Percentiles rank a stretch among this genome's conserved stretches.
Evolutionary conservation across 2,329 filamentous ascomycete species (phyloP).

Genomic region (Hypocreales sp.): DNA sequence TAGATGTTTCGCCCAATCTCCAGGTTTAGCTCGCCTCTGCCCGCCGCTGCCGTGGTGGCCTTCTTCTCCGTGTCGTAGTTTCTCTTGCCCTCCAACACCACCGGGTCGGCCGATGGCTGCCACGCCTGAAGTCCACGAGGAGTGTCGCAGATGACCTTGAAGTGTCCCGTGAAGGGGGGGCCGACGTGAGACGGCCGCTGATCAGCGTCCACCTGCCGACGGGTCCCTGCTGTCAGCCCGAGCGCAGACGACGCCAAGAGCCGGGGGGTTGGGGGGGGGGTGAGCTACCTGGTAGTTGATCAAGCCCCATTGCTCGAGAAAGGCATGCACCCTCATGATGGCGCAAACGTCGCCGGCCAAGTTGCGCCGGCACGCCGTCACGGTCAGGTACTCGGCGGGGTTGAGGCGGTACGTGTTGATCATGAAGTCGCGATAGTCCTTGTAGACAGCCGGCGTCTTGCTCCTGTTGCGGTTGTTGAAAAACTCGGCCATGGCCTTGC

Average conservation of each 20-base stretch:
- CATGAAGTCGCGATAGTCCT: conserved; percentile 99
- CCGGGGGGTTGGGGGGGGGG: background rate
- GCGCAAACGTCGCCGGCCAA: conserved; percentile 94
- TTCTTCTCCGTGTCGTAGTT: conserved; percentile 56
- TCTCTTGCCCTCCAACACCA: conserved; percentile 45
- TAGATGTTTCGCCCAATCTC: conserved; percentile 92
- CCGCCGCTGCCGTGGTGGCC: conserved; percentile 46
- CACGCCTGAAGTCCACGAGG: conserved; percentile 88
- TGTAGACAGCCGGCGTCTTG: conserved; percentile 94
- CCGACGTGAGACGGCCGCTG: conserved; percentile 90
- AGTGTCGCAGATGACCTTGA: conserved; percentile 90
- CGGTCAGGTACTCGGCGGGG: conserved; percentile 88
- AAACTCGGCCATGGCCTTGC: conserved; percentile 90
- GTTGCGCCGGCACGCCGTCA: conserved; percentile 90
- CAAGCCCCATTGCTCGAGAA: conserved; percentile 95
- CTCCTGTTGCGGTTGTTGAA: conserved; percentile 97
- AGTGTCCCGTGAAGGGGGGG: conserved; percentile 93
- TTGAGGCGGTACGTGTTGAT: conserved; percentile 98
- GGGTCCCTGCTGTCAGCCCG: conserved; percentile 3
- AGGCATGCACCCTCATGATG: conserved; percentile 97
- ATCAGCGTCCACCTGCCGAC: conserved; percentile 77
- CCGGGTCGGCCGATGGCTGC: conserved; percentile 72
- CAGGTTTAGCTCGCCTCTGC: conserved; percentile 76
- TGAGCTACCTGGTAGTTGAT: conserved; percentile 90
- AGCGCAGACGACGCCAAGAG: too few species aligned